Evolutionary conservation across 108 stramenopile species (phyloP).

Genomic region (Epithemia pelagica): DNA sequence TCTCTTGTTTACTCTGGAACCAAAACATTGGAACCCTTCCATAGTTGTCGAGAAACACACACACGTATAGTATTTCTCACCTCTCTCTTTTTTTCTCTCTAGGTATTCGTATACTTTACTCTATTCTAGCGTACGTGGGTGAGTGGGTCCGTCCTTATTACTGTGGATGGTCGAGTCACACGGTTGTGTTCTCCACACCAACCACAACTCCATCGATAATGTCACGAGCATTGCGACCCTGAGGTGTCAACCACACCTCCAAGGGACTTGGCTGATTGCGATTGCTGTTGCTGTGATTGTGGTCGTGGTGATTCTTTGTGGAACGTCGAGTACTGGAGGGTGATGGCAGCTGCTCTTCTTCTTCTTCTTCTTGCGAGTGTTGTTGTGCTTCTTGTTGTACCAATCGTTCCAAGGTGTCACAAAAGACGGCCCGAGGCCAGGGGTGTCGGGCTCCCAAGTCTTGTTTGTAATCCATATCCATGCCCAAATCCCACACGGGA

Average conservation of each 20-base stretch:
- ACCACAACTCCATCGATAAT: neutral
- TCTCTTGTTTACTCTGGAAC: too few relatives aligned
- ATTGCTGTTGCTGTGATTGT: neutral
- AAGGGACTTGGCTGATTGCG: neutral
- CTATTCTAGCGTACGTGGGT: too few relatives aligned
- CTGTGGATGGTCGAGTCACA: too few relatives aligned
- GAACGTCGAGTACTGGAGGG: neutral
- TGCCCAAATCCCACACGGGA: slow-evolving; percentile 78
- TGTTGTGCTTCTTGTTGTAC: neutral
- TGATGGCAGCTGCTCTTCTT: neutral
- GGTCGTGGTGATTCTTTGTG: neutral
- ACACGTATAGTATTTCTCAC: too few relatives aligned
- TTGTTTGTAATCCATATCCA: slow-evolving; percentile 73
- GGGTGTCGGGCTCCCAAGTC: slow-evolving; percentile 46
- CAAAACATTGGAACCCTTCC: too few relatives aligned
- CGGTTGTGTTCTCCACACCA: too few relatives aligned
- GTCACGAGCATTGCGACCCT: neutral
- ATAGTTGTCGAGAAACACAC: too few relatives aligned
- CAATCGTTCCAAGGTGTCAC: slow-evolving; percentile 7
- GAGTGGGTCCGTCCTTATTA: too few relatives aligned
- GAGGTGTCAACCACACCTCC: neutral
- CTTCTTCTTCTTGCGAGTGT: neutral
- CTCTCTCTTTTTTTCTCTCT: too few relatives aligned
- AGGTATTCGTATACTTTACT: too few relatives aligned
- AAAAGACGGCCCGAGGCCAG: slow-evolving; percentile 56